A percentile compares a stretch with the other conserved stretches of the same genome.
Conservation (phyloP, 1,284 basidiomycete genomes). For the Inonotus hispidus region DNA sequence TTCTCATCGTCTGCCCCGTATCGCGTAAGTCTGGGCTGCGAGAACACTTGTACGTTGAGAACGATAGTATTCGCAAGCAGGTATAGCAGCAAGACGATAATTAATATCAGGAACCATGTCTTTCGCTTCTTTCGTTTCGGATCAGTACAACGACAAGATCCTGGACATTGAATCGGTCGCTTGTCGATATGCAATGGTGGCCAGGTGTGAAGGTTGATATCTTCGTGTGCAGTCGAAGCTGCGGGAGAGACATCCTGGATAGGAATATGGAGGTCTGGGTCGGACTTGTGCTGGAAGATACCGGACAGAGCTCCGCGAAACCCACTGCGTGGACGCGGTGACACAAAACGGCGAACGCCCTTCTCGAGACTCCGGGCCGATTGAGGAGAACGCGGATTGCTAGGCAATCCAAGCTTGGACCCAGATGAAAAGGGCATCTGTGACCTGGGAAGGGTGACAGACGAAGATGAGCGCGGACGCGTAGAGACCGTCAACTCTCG, state of each 20-base stretch:
- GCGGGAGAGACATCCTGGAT: slow-evolving; percentile 27
- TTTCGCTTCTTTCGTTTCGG: slow-evolving; percentile 28
- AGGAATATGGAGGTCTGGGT: slow-evolving; percentile 23
- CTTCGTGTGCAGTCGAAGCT: background rate
- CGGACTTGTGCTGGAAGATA: slow-evolving; percentile 5
- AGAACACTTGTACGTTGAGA: slow-evolving; percentile 35
- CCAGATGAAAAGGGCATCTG: slow-evolving; percentile 18
- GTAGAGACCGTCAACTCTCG: background rate
- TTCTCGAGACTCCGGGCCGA: slow-evolving; percentile 28
- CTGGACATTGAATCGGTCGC: slow-evolving; percentile 24
- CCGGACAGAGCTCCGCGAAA: background rate
- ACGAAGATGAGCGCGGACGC: background rate
- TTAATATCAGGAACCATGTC: slow-evolving; percentile 28
- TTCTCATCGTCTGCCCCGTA: slow-evolving; percentile 12
- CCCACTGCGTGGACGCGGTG: slow-evolving; percentile 1
- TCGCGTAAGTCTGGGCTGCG: background rate
- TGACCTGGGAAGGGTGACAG: background rate
- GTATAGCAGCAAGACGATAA: slow-evolving; percentile 38
- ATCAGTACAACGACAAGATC: slow-evolving; percentile 26
- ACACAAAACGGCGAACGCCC: slow-evolving; percentile 14
- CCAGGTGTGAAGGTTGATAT: slow-evolving; percentile 27
- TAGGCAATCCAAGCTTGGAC: slow-evolving; percentile 17
- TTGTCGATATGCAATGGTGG: slow-evolving; percentile 38
- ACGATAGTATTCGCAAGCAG: slow-evolving; percentile 38
- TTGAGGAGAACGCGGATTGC: slow-evolving; percentile 18